Conservation (phyloP, 495 filamentous ascomycete species). For the Mycothermus thermophilus region DNA sequence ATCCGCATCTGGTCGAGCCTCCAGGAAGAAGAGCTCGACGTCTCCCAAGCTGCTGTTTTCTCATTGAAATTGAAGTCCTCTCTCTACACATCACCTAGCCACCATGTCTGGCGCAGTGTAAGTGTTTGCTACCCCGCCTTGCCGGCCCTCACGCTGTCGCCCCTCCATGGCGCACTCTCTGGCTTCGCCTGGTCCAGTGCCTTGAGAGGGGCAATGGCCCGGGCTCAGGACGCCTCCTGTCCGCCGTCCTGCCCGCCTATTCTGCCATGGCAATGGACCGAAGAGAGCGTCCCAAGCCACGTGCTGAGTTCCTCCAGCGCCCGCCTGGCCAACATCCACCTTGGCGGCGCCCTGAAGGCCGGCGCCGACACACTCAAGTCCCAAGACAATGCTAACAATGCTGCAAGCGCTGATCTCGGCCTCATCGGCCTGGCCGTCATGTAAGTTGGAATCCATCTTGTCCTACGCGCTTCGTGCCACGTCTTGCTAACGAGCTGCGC, state of each 20-base stretch:
- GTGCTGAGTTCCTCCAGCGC: slow-evolving; percentile 50
- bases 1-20: slow-evolving; percentile 1
- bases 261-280: no score
- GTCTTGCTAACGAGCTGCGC: no score
- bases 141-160: slow-evolving; percentile 10
- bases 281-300: no score
- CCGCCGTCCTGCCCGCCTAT: no score
- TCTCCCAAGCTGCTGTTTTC: no score
- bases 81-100: no score
- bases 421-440: slow-evolving; percentile 99
- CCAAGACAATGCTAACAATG: slow-evolving; percentile 34
- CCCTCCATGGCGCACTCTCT: neutral
- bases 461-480: no score
- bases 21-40: no score
- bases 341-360: slow-evolving; percentile 43
- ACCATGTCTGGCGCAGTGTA: slow-evolving; percentile 42
- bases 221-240: no score
- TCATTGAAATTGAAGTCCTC: no score
- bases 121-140: slow-evolving; percentile 24
- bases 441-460: slow-evolving; percentile 40
- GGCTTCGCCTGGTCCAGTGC: neutral
- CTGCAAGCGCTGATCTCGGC: slow-evolving; percentile 72
- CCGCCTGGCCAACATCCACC: slow-evolving; percentile 73
- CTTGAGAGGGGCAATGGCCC: neutral
- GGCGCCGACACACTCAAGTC: slow-evolving; percentile 17